Conservation (phyloP, 1,284 basidiomycete species). For the Ganoderma lucidum region DNA sequence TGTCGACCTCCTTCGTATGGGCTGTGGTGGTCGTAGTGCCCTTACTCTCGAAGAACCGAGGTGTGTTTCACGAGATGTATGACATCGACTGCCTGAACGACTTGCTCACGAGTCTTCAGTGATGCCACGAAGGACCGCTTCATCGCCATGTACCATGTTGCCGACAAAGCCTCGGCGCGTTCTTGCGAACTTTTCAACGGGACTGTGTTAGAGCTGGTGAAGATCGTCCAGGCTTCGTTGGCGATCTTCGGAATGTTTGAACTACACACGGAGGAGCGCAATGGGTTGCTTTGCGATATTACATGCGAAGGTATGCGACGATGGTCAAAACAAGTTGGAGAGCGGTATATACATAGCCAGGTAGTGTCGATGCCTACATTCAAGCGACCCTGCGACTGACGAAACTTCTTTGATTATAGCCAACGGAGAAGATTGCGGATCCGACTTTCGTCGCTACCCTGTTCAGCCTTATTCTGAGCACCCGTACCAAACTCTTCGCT, state of each 20-base stretch:
- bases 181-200: slow-evolving; percentile 53
- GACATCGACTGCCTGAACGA: neutral
- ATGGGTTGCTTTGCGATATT: slow-evolving; percentile 79
- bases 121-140: slow-evolving; percentile 83
- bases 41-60: slow-evolving; percentile 79
- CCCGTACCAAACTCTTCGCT: slow-evolving; percentile 71
- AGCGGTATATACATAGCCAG: slow-evolving; percentile 66
- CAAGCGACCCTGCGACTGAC: neutral
- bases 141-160: slow-evolving; percentile 70
- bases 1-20: slow-evolving; percentile 80
- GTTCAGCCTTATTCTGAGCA: slow-evolving; percentile 69
- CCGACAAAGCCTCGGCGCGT: slow-evolving; percentile 46
- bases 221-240: slow-evolving; percentile 73
- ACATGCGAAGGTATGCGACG: slow-evolving; percentile 72
- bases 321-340: slow-evolving; percentile 73
- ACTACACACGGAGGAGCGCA: slow-evolving; percentile 48
- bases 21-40: slow-evolving; percentile 77
- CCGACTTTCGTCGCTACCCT: slow-evolving; percentile 73
- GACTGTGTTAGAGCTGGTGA: slow-evolving; percentile 78
- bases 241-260: slow-evolving; percentile 73
- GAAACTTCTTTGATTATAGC: slow-evolving; percentile 46
- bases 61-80: slow-evolving; percentile 42
- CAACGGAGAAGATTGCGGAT: slow-evolving; percentile 75
- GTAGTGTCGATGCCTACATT: slow-evolving; percentile 44
- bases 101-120: slow-evolving; percentile 44